Percentiles rank a stretch among this genome's conserved stretches.
Evolutionary conservation across 2,329 filamentous ascomycete species (phyloP).

Genomic region (Cytospora schulzeri): DNA sequence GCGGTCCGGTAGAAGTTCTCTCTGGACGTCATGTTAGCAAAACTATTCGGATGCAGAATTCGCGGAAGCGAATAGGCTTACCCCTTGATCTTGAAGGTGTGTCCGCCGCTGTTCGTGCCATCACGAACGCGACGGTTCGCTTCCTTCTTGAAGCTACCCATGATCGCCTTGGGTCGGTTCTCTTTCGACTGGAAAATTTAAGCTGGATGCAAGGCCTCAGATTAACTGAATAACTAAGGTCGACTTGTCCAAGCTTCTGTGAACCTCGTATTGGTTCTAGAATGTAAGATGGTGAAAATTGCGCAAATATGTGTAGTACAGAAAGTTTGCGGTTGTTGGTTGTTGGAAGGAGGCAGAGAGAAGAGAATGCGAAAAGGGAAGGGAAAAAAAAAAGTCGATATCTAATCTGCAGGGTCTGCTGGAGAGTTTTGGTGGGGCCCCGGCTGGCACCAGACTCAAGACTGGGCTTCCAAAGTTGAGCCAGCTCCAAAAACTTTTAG

Average conservation of each 20-base stretch:
- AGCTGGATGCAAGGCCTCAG: neutral
- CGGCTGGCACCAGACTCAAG: neutral
- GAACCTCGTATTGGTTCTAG: neutral
- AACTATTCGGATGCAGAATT: neutral
- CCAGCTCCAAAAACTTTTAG: constrained; percentile 11
- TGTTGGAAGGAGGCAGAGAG: constrained; percentile 24
- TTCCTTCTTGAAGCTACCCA: constrained; percentile 95
- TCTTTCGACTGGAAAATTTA: neutral
- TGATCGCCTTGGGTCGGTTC: constrained; percentile 43
- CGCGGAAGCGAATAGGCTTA: neutral
- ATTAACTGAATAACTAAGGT: neutral
- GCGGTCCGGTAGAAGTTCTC: constrained; percentile 51
- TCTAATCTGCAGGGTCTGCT: constrained; percentile 23
- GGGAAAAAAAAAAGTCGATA: constrained; percentile 21
- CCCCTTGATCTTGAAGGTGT: constrained; percentile 89
- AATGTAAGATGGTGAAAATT: constrained; percentile 32
- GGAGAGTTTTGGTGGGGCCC: constrained; percentile 16
- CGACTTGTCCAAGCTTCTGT: constrained; percentile 1
- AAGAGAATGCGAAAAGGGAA: constrained; percentile 11
- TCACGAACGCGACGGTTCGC: constrained; percentile 78
- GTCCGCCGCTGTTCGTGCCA: constrained; percentile 67
- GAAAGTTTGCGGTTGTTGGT: constrained; percentile 30
- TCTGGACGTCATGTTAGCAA: constrained; percentile 13
- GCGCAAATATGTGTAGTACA: constrained; percentile 23
- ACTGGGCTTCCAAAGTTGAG: neutral